Base-by-base conservation (phyloP, 2,329 filamentous ascomycete species). In the Orbilia quercus region DNA sequence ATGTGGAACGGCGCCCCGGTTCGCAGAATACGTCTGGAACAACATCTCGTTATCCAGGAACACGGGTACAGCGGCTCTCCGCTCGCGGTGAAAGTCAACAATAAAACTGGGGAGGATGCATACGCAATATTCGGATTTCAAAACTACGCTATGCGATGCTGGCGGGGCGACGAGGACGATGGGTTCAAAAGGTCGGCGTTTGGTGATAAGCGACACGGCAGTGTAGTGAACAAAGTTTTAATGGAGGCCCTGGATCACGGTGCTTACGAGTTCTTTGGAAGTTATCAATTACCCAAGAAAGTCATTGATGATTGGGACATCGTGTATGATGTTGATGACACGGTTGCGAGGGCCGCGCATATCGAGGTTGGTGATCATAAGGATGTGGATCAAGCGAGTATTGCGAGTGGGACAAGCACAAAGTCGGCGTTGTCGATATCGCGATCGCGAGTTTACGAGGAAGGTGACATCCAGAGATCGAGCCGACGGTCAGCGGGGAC, bases 81-180 rank as follows among this genome's bases (percentile, higher is more conserved):
- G 5, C 67, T 72, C 5, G 67, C 67, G 6, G 67, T 72, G 16
- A 64, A 64, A 16, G 67, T 72, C 38, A 72, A 57, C 31, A 54
- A 72, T 28, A 45, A 53, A n/a, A 28, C 45, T 11, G 67, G 47
- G 0, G 23, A 65, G 22, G 67, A 72, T 20, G 58, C 67, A 0
- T 72, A 72, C 53, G 67, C 67, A 1, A 72, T 72, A 16, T 72
- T 72, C 18, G 67, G 67, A 2, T 72, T 72, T 34, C 67, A 72
- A 20, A 72, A 72, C 50, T 72, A 72, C 22, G 67, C 67, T 1
- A 72, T 72, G 67, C 58, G 67, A 14, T 72, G 67, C 18, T 72
- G 59, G 59, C 40, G 60, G 18, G 47, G 53, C 1, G 67, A 72
- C 36, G 67, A 65, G 2, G 67, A 72, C 16, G 67, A 72, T 25